Percentiles rank a stretch among this genome's conserved stretches.
phyloP scores from a whole-genome alignment of 2,329 filamentous ascomycete species.

The Microdochium bolleyi region DNA sequence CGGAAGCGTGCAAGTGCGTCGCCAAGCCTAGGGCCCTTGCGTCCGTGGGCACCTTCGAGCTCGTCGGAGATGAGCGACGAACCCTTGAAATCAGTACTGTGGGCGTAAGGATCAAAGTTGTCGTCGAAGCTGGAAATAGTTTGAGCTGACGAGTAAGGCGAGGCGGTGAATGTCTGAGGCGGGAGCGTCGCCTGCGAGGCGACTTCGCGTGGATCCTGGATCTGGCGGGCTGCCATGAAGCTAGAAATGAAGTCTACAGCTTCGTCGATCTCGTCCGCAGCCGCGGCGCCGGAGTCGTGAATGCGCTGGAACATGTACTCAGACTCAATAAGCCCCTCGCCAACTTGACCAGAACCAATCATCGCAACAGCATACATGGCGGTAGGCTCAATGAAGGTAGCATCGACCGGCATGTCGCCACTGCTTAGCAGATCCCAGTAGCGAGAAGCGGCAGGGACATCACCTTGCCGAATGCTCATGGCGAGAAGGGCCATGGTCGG shows the following conservation, averaged over 20 bases:
- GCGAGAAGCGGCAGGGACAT: conserved; percentile 66
- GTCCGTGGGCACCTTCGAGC: conserved; percentile 71
- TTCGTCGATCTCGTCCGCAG: conserved; percentile 79
- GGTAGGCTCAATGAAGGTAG: conserved; percentile 74
- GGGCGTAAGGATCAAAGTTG: conserved; percentile 82
- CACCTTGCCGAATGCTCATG: conserved; percentile 74
- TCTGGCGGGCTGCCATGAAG: conserved; percentile 49
- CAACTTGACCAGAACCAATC: conserved; percentile 75
- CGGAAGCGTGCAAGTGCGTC: conserved; percentile 79
- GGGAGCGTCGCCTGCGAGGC: conserved; percentile 37
- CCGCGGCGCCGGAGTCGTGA: conserved; percentile 50
- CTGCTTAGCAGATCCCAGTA: conserved; percentile 73
- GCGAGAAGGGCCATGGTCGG: conserved; percentile 78
- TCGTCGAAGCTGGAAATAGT: conserved; percentile 64
- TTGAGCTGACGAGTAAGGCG: conserved; percentile 45
- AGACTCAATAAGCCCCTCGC: conserved; percentile 71
- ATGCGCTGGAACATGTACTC: conserved; percentile 85
- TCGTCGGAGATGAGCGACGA: conserved; percentile 86
- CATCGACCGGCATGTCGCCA: conserved; percentile 49
- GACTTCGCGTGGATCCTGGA: conserved; percentile 46
- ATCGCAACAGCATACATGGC: conserved; percentile 87
- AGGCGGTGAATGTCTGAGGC: conserved; percentile 40
- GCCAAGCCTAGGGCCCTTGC: conserved; percentile 64
- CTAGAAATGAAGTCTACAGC: conserved; percentile 61
- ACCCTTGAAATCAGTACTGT: conserved; percentile 86